phyloP scores from a whole-genome alignment of 495 filamentous ascomycete genomes.

The Aspergillus coremiiformis region DNA sequence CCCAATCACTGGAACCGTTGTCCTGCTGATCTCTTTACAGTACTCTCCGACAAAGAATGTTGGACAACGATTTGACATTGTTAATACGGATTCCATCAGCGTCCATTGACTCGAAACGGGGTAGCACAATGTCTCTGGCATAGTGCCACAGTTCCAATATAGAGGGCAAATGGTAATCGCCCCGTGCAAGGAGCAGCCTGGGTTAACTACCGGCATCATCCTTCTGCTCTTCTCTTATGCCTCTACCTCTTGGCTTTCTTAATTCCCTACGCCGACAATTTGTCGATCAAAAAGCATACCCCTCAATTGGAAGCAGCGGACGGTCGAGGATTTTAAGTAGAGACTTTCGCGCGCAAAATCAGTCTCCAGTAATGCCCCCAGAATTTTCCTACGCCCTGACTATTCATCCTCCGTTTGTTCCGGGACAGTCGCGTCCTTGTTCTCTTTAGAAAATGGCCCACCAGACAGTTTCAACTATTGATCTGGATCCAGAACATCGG shows the following conservation, averaged over 20 bases:
- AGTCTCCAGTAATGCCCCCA: background rate
- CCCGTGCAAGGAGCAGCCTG: conserved; percentile 15
- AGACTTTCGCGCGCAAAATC: background rate
- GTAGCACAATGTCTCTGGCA: conserved; percentile 12
- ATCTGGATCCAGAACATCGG: conserved; percentile 30
- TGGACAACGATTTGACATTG: conserved; percentile 13
- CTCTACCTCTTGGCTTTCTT: background rate
- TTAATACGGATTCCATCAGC: conserved; percentile 8
- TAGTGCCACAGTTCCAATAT: conserved; percentile 8
- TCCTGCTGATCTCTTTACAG: background rate
- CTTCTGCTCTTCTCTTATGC: conserved; percentile 2
- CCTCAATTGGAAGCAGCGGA: background rate
- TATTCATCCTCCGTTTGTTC: background rate
- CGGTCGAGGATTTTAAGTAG: background rate
- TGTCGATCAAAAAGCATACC: background rate
- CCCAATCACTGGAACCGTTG: background rate
- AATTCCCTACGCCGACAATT: background rate
- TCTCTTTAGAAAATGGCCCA: conserved; percentile 15
- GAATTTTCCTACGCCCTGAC: background rate
- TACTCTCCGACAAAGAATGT: conserved; percentile 5
- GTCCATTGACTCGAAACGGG: conserved; percentile 14
- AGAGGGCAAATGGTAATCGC: conserved; percentile 6
- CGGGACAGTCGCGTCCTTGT: background rate
- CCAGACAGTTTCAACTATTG: conserved; percentile 11
- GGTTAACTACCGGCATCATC: conserved; percentile 2